These are phyloP conservation scores for Pholiota adiposa DNA, from an alignment of 1,284 basidiomycete genomes.

Conservation along the genomic window DNA sequence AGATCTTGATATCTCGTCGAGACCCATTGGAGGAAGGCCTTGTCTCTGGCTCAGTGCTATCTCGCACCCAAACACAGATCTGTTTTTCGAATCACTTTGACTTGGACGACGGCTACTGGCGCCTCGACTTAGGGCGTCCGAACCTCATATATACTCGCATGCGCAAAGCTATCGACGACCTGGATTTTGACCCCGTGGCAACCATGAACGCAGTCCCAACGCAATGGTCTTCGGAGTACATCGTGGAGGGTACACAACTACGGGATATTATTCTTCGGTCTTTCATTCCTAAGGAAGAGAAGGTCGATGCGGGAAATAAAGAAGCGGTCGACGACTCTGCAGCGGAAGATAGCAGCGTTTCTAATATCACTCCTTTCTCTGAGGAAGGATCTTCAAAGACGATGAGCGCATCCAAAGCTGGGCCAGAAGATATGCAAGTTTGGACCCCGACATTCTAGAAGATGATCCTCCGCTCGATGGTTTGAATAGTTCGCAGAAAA, in stretches of 20 bases:
- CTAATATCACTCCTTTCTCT: slow-evolving; percentile 9
- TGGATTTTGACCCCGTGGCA: slow-evolving; percentile 60
- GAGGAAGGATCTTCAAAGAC: slow-evolving; percentile 62
- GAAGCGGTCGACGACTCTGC: slow-evolving; percentile 13
- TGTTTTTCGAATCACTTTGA: slow-evolving; percentile 60
- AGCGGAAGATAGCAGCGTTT: not conserved
- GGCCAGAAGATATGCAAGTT: slow-evolving; percentile 67
- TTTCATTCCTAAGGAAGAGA: slow-evolving; percentile 1
- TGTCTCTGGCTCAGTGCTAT: slow-evolving; percentile 61
- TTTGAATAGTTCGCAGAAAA: slow-evolving; percentile 80
- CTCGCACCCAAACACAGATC: slow-evolving; percentile 50
- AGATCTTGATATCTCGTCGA: slow-evolving; percentile 64
- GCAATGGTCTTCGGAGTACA: slow-evolving; percentile 41
- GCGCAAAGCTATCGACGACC: slow-evolving; percentile 63
- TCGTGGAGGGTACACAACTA: slow-evolving; percentile 70
- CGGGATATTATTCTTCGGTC: slow-evolving; percentile 65
- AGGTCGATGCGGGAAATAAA: not conserved
- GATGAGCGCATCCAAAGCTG: slow-evolving; percentile 79
- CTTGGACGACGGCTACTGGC: slow-evolving; percentile 57
- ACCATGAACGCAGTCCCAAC: slow-evolving; percentile 42
- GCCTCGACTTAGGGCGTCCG: slow-evolving; percentile 75
- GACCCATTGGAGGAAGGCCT: slow-evolving; percentile 61
- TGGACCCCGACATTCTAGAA: slow-evolving; percentile 69
- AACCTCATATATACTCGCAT: slow-evolving; percentile 75
- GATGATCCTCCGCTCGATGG: slow-evolving; percentile 77